phyloP scores from a whole-genome alignment of 78 protist genomes.

The Emiliania huxleyi region DNA sequence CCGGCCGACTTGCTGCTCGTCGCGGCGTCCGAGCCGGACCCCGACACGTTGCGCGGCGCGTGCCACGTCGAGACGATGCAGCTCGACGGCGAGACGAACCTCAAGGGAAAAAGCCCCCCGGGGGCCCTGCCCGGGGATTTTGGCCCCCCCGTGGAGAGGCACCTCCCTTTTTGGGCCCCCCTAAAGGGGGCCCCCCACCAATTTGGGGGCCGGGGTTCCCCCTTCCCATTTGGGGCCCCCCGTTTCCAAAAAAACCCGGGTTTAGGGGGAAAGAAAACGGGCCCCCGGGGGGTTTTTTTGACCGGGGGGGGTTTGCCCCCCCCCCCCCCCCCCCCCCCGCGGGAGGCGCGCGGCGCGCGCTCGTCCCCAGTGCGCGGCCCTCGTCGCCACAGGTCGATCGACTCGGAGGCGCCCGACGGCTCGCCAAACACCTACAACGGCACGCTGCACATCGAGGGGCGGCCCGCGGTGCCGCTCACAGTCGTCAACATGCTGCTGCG shows the following conservation, averaged over 20 bases:
- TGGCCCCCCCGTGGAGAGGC: not conserved
- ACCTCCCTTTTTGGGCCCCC: not conserved
- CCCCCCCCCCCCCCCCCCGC: no score
- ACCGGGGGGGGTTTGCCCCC: not conserved
- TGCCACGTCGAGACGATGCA: slow-evolving; percentile 32
- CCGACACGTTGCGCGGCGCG: not conserved
- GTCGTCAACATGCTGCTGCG: slow-evolving; percentile 32
- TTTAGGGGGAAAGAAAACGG: no score
- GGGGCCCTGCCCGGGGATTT: not conserved
- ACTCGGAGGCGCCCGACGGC: not conserved
- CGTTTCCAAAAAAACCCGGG: no score
- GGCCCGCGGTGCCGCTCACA: not conserved
- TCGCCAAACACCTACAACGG: not conserved
- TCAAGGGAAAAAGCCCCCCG: not conserved
- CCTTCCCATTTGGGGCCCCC: no score
- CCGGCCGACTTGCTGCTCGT: not conserved
- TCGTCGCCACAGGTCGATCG: not conserved
- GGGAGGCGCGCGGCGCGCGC: not conserved
- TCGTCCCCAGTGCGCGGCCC: not conserved
- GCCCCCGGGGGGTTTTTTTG: no score
- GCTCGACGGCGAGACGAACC: slow-evolving; percentile 58
- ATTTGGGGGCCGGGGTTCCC: no score
- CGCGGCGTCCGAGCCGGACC: not conserved
- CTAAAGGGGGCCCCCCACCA: not conserved
- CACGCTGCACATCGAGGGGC: not conserved